These are phyloP conservation scores for Phyllachora maydis DNA, from an alignment of 2,329 filamentous ascomycete species.

Conservation along the genomic window DNA sequence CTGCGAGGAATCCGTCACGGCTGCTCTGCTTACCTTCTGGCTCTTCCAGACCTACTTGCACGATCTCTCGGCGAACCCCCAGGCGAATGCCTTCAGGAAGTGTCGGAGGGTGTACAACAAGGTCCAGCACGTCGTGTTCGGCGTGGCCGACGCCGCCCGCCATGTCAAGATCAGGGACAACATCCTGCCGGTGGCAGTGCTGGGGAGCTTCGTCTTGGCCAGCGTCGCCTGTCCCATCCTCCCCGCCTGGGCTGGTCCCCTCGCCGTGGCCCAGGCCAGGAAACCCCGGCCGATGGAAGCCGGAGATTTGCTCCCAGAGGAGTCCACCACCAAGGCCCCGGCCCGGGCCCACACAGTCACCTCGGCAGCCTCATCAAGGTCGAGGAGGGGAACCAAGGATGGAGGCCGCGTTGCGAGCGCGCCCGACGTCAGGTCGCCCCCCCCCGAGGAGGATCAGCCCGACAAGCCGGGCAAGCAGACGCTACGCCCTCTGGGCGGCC, in stretches of 20 bases:
- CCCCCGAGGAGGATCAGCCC: conserved; percentile 6
- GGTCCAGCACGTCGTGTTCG: conserved; percentile 75
- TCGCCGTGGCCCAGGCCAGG: conserved; percentile 64
- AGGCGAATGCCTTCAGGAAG: conserved; percentile 60
- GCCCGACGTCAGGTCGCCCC: conserved; percentile 13
- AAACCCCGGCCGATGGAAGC: conserved; percentile 50
- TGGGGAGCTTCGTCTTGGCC: conserved; percentile 62
- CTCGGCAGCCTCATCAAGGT: conserved; percentile 25
- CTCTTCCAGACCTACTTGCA: conserved; percentile 75
- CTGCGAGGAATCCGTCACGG: conserved; percentile 74
- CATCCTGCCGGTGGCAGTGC: conserved; percentile 56
- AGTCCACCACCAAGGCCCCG: conserved; percentile 26
- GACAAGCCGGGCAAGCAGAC: conserved; percentile 5
- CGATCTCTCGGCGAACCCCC: conserved; percentile 56
- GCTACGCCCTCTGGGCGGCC: conserved; percentile 12
- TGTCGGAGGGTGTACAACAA: conserved; percentile 74
- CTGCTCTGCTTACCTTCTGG: conserved; percentile 76
- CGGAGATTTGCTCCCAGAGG: conserved; percentile 38
- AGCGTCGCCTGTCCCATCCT: conserved; percentile 56
- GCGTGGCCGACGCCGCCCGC: conserved; percentile 45
- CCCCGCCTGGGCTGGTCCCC: conserved; percentile 57
- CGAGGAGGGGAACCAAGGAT: conserved; percentile 25
- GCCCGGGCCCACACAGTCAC: conserved; percentile 48
- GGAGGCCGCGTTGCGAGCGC: conserved; percentile 22
- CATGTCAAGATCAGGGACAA: conserved; percentile 69